Evolutionary conservation across 208 protist species (phyloP).

Genomic region (Jaenimonas drosophilae): DNA sequence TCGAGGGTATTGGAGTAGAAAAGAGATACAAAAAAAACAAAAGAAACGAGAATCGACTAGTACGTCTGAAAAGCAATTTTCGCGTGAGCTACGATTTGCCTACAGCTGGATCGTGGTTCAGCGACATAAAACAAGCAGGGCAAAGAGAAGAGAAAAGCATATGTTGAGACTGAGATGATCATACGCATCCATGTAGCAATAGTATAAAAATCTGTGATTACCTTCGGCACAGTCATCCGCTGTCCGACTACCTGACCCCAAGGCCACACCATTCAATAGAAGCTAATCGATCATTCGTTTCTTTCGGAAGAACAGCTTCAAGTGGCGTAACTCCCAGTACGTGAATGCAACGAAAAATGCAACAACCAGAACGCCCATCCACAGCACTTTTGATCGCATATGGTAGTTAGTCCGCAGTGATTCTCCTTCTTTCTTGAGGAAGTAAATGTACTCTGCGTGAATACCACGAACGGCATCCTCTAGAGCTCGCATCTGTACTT

Average conservation of each 20-base stretch:
- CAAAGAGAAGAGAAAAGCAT: no score
- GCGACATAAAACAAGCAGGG: no score
- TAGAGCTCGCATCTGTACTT: slow-evolving; percentile 79
- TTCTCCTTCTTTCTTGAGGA: slow-evolving; percentile 71
- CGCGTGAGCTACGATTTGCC: no score
- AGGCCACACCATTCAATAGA: no score
- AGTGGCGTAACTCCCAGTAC: slow-evolving; percentile 54
- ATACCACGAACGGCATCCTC: slow-evolving; percentile 77
- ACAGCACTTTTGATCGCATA: slow-evolving; percentile 59
- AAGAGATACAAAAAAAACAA: slow-evolving; percentile 7
- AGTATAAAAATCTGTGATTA: no score
- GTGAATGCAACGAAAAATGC: slow-evolving; percentile 64
- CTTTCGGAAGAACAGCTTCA: slow-evolving; percentile 81
- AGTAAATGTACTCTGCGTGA: slow-evolving; percentile 84
- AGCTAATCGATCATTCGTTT: slow-evolving; percentile 89
- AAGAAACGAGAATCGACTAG: background rate
- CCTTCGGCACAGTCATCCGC: no score
- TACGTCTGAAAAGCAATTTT: background rate
- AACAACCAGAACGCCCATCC: slow-evolving; percentile 48
- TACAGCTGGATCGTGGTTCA: no score
- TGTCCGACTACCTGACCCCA: no score
- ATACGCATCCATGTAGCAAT: no score
- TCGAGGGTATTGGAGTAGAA: background rate
- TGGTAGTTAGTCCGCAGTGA: slow-evolving; percentile 86
- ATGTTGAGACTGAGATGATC: no score